A percentile compares a stretch with the other conserved stretches of the same genome.
These are phyloP conservation scores for Scleroderma citrinum DNA, from an alignment of 768 basidiomycete species.

Conservation along the genomic window DNA sequence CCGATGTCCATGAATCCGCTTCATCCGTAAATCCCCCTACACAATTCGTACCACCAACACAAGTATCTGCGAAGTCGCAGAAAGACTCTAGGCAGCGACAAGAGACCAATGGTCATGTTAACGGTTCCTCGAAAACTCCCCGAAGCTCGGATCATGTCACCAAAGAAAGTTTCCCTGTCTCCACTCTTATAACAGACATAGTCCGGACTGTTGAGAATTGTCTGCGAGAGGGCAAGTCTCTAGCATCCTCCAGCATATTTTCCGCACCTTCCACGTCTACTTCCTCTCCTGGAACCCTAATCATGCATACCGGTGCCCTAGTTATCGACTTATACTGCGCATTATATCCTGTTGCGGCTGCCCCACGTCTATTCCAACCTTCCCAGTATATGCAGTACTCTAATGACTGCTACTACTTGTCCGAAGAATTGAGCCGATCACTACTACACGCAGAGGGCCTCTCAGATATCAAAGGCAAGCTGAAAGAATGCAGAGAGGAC, in stretches of 20 bases:
- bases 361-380: constrained; percentile 41
- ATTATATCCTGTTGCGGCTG: constrained; percentile 62
- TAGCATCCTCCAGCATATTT: constrained; percentile 54
- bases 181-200: constrained; percentile 49
- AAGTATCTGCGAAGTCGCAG: constrained; percentile 54
- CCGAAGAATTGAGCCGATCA: constrained; percentile 36
- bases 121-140: constrained; percentile 13
- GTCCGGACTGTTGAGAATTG: constrained; percentile 53
- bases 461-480: constrained; percentile 35
- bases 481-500: constrained; percentile 45
- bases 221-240: constrained; percentile 60
- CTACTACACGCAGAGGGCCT: constrained; percentile 22
- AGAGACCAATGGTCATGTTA: constrained; percentile 18
- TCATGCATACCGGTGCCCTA: constrained; percentile 57
- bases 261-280: constrained; percentile 24
- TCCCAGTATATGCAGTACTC: constrained; percentile 66
- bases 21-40: constrained; percentile 23
- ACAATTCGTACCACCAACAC: constrained; percentile 26
- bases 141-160: constrained; percentile 12
- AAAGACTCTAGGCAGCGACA: constrained; percentile 24
- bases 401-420: constrained; percentile 75
- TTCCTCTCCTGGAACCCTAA: constrained; percentile 43
- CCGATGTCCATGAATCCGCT: constrained; percentile 21
- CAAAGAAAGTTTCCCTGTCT: constrained; percentile 55
- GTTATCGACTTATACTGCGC: constrained; percentile 77